Base-by-base conservation (phyloP, 768 basidiomycete genomes). In the Cubamyces lactineus region DNA sequence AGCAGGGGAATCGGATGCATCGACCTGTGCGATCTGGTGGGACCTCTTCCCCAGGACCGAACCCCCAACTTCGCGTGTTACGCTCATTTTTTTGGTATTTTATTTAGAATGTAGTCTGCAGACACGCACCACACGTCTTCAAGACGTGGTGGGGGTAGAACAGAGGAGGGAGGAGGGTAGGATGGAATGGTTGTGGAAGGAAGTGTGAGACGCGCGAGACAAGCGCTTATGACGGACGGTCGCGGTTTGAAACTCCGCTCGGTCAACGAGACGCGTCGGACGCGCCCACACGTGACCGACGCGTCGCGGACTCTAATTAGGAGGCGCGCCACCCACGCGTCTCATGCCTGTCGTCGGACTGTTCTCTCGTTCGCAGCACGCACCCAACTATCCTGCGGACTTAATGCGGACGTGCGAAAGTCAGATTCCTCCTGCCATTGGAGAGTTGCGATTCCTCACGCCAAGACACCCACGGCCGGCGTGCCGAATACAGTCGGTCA, bases 1-100 rank as follows among this genome's bases (percentile, higher is more conserved):
- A 74, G 68, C 78, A 76, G 69, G 75, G 66, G 69, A 71, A 67
- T 72, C 72, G 63, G 68, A 48, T 13, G 28, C 39, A 23, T 72
- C 74, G 41, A 62, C 30, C 9, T 64, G 63, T 13, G 64, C 64
- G 21, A 71, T 63, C 52, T 67, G 71, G 59, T 73, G 71, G 41
- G 72, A 54, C 50, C 75, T 70, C 65, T 77, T 76, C 5, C 75
- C 75, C 15, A 76, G 71, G 7, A 76, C 74, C 39, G 74, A 69
- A 26, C 68, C 64, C 41, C 70, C 70, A 11, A 56, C 66, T 15
- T 54, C 45, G 40, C 65, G 67, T 24, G 63, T 53, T 41, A 63
- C 53, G 41, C 61, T 68, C 70, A 71, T 72, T 19, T 23, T 62
- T 19, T 7, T 3, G 6, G 17, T n/a, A 21, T 19, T 21, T 11